Evolutionary conservation across 116 monocot genomes (phyloP).

Genomic region (Posidonia oceanica): DNA sequence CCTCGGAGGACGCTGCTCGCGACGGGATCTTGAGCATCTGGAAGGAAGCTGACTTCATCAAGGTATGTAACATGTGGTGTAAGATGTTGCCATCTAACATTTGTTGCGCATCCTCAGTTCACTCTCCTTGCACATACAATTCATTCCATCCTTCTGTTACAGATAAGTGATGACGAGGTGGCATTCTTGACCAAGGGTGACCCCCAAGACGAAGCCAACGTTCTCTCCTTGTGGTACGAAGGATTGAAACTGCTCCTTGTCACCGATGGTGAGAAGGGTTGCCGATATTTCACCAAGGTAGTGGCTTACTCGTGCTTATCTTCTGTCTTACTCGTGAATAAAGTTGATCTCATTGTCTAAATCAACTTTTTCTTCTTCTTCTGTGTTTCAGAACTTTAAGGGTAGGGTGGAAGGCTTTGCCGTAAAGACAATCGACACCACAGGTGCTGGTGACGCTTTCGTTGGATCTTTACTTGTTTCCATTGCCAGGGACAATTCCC

Average conservation of each 20-base stretch:
- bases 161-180: conserved; percentile 78
- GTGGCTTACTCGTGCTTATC: background rate
- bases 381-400: conserved; percentile 35
- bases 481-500: conserved; percentile 49
- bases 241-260: conserved; percentile 62
- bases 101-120: background rate
- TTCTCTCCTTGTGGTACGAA: conserved; percentile 46
- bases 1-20: conserved; percentile 56
- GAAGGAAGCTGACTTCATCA: conserved; percentile 76
- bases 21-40: conserved; percentile 64
- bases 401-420: conserved; percentile 54
- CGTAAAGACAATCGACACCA: conserved; percentile 83
- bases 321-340: background rate
- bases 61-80: conserved; percentile 18
- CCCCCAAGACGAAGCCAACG: conserved; percentile 38
- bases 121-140: background rate
- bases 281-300: conserved; percentile 81
- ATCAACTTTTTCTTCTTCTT: background rate
- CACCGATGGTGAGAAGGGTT: conserved; percentile 71
- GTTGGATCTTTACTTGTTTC: conserved; percentile 66
- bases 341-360: background rate
- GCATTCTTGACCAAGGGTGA: conserved; percentile 62
- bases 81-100: no score
- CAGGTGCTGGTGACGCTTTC: conserved; percentile 91
- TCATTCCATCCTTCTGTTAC: background rate